Evolutionary conservation across 805 yeast genomes (phyloP), one percentile per base, ranked within the genome.

Genomic region (Lipomyces chichibuensis): DNA sequence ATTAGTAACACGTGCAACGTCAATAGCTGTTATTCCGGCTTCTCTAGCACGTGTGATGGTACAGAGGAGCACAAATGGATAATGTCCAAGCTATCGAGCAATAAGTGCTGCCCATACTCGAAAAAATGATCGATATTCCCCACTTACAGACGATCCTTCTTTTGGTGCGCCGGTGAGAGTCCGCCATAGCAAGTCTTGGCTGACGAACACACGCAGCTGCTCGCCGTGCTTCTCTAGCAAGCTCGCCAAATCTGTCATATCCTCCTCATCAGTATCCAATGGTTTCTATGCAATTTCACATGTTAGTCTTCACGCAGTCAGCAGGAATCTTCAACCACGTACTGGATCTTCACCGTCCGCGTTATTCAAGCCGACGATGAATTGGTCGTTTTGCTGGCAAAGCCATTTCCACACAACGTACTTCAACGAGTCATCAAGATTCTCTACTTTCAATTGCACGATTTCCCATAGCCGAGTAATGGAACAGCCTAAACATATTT

Each of bases 1-100:
- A 20, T 79, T 79, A 0, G 82, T 79, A 25, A 65, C 60, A 37
- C 73, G 70, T 25, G 80, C 74, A n/a, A 77, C 73, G 17, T 80
- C 81, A 9, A 79, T 74, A 7, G 75, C 74, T 0, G 80, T 75
- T 2, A 78, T 59, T 6, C 84, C 83, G 9, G 70, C 66, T 63
- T 75, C 73, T 69, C 85, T 73, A 65, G 76, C 65, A 78, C 84
- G 73, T 75, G 81, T 74, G 9, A 80, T 75, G 17, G 74, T 76
- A 54, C 79, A 73, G 6, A 81, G 74, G 27, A 81, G 68, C 49
- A 77, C 78, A 69, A 81, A 82, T 49, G 83, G 79, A 64, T 71
- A 71, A 2, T 70, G 62, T 2, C 82, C 81, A n/a, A 78, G 65
- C 49, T 73, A 56, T 49, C 43, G 55, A 25, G 37, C 55, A 29